These are phyloP conservation scores for Solanum chmielewskii DNA, from an alignment of 257 asterid species.

Conservation along the genomic window DNA sequence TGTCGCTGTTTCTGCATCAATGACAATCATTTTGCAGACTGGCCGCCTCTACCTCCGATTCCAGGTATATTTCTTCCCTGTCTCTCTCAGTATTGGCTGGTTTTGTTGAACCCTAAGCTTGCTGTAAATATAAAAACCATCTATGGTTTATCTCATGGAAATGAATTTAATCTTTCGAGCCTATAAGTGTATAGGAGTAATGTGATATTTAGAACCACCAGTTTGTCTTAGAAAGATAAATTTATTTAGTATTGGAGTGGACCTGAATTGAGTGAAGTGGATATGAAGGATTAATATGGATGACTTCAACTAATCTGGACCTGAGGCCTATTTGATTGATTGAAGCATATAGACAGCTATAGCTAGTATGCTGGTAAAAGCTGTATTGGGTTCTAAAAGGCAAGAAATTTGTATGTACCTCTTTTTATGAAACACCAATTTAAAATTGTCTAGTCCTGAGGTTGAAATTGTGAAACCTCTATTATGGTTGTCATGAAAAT, in stretches of 20 bases:
- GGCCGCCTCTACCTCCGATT: conserved; percentile 78
- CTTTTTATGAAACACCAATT: not conserved
- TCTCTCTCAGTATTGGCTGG: not conserved
- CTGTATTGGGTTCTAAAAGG: not conserved
- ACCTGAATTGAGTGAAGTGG: not conserved
- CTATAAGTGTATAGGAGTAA: not conserved
- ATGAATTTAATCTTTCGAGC: not conserved
- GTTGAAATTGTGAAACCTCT: not conserved
- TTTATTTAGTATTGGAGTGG: not conserved
- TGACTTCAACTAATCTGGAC: not conserved
- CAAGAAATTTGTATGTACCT: not conserved
- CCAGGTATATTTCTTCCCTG: conserved; percentile 43
- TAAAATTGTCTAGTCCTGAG: not conserved
- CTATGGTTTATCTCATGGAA: not conserved
- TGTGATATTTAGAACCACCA: not conserved
- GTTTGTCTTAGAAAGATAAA: not conserved
- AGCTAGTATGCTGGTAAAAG: not conserved
- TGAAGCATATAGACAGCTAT: not conserved
- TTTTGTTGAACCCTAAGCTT: not conserved
- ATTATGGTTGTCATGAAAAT: not conserved
- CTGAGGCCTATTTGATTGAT: not conserved
- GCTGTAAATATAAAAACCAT: not conserved
- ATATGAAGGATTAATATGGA: not conserved
- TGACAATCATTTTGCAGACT: conserved; percentile 55
- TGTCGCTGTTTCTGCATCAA: conserved; percentile 89